Evolutionary conservation across 129 eudicot species (phyloP).

Genomic region (Helianthus annuus): HanXRQr2.0-SUNRISE NC_035448.2:187953157-187953656

Average conservation of each 20-base stretch:
- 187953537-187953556: constrained; percentile 52
- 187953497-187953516: constrained; percentile 65
- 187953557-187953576: constrained; percentile 64
- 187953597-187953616: too few relatives aligned
- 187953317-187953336: constrained; percentile 25
- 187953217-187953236: constrained; percentile 48
- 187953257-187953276: constrained; percentile 37
- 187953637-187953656: too few relatives aligned
- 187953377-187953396: constrained; percentile 13
- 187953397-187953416: constrained; percentile 22
- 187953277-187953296: constrained; percentile 36
- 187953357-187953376: constrained; percentile 14
- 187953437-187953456: constrained; percentile 50
- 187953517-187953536: constrained; percentile 59
- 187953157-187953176: constrained; percentile 21
- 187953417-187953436: constrained; percentile 49
- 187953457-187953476: constrained; percentile 39
- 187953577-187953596: constrained; percentile 57
- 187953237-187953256: constrained; percentile 36
- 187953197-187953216: constrained; percentile 32
- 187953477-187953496: constrained; percentile 50
- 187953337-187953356: background rate
- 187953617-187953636: too few relatives aligned
- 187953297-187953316: constrained; percentile 36
- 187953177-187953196: constrained; percentile 18